Percentiles rank a stretch among this genome's conserved stretches.
Conservation (phyloP, 1,139 yeast genomes). For the Blastobotrys malaysiensis region DNA sequence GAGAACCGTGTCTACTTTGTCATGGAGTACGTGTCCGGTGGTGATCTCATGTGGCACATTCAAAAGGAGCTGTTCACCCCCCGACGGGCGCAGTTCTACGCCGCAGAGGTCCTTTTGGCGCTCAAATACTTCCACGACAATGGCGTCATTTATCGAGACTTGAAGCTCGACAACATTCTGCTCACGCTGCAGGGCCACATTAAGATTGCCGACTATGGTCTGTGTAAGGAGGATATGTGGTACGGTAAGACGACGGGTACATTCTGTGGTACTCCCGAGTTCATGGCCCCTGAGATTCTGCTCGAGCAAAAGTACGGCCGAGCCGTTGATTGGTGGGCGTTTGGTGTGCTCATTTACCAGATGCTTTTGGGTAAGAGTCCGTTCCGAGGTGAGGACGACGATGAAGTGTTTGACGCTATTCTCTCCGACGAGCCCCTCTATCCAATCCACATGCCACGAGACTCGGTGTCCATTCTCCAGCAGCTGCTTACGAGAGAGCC, state of each 20-base stretch:
- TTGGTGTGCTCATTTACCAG: conserved; percentile 92
- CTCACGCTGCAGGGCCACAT: conserved; percentile 91
- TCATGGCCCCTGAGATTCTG: conserved; percentile 97
- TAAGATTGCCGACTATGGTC: conserved; percentile 93
- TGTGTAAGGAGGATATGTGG: conserved; percentile 96
- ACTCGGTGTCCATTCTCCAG: conserved; percentile 89
- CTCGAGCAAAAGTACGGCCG: conserved; percentile 88
- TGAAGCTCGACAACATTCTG: conserved; percentile 89
- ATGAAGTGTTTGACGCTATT: conserved; percentile 96
- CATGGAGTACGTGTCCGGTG: conserved; percentile 97
- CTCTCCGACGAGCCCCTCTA: conserved; percentile 95
- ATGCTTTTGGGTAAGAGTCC: conserved; percentile 97
- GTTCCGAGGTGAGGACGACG: conserved; percentile 96
- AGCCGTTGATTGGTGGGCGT: conserved; percentile 99
- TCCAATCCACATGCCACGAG: conserved; percentile 97
- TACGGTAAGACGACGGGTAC: conserved; percentile 86
- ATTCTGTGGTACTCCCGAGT: conserved; percentile 98
- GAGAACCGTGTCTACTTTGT: conserved; percentile 96
- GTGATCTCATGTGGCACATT: conserved; percentile 99
- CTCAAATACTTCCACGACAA: conserved; percentile 90
- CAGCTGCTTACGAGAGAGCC: conserved; percentile 90
- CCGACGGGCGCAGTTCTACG: conserved; percentile 91
- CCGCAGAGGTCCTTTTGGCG: conserved; percentile 91
- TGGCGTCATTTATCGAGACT: conserved; percentile 93
- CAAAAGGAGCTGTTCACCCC: conserved; percentile 88